A percentile compares a stretch with the other conserved stretches of the same genome.
These are phyloP conservation scores for Cyanidioschyzon merolae DNA, from an alignment of 23 red algal species.

Conservation along the genomic window DNA sequence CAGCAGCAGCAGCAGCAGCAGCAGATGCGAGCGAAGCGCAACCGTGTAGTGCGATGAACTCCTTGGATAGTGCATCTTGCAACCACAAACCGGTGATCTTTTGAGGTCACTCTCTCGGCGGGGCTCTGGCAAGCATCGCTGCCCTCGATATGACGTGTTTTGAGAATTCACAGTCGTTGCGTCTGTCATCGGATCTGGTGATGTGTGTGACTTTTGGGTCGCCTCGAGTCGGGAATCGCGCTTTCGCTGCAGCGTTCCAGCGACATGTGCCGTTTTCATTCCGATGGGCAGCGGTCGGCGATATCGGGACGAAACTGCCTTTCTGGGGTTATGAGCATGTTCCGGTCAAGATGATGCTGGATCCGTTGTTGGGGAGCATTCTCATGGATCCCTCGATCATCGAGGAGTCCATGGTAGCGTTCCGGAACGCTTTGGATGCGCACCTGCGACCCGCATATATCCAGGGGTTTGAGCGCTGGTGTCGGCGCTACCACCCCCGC, in stretches of 20 bases:
- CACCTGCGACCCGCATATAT: neutral
- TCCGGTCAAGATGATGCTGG: neutral
- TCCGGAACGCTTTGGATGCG: neutral
- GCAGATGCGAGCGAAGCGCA: neutral
- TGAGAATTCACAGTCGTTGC: neutral
- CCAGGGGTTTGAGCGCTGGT: neutral
- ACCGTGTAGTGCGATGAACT: neutral
- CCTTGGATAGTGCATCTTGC: neutral
- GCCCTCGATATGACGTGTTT: constrained; percentile 4
- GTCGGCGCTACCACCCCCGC: neutral
- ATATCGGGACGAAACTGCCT: neutral
- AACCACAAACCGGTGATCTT: constrained; percentile 52
- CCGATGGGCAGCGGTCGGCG: neutral
- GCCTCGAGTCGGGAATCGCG: neutral
- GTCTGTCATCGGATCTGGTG: neutral
- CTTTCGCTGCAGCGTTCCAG: neutral
- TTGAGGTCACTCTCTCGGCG: constrained; percentile 38
- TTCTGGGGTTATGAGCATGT: constrained; percentile 15
- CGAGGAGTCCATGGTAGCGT: neutral
- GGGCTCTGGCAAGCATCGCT: constrained; percentile 24
- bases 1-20: neutral
- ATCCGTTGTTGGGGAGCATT: constrained; percentile 4
- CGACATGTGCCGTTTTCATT: neutral
- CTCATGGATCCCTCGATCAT: constrained; percentile 6
- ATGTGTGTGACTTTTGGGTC: constrained; percentile 7